Evolutionary conservation across 2,329 filamentous ascomycete species (phyloP).

Genomic region (Verruconis gallopava): DNA sequence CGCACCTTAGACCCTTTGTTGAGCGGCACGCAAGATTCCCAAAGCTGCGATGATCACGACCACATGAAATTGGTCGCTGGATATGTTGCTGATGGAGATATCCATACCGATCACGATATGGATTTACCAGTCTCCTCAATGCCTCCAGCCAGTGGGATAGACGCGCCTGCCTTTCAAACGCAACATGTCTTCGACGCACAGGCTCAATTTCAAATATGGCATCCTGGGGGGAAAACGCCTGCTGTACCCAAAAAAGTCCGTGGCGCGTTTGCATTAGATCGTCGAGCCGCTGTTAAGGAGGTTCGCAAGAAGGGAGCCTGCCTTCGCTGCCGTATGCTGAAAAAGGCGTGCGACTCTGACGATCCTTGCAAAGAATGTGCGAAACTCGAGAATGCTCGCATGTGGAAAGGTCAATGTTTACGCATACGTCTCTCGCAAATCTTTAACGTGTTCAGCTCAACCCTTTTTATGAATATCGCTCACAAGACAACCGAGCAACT

Average conservation of each 20-base stretch:
- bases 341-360: constrained; percentile 49
- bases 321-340: constrained; percentile 50
- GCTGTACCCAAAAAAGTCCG: constrained; percentile 31
- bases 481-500: constrained; percentile 38
- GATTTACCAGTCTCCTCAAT: background rate
- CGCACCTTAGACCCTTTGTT: too few species aligned
- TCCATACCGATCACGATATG: too few species aligned
- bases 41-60: too few species aligned
- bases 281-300: constrained; percentile 46
- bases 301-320: constrained; percentile 48
- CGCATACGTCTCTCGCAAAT: constrained; percentile 45
- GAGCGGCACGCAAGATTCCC: too few species aligned
- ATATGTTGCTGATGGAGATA: too few species aligned
- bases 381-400: constrained; percentile 45
- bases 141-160: too few species aligned
- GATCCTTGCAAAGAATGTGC: constrained; percentile 46
- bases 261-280: constrained; percentile 41
- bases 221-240: background rate
- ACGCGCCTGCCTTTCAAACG: background rate
- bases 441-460: constrained; percentile 43
- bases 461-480: constrained; percentile 40
- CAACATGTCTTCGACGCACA: background rate
- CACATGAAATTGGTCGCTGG: too few species aligned
- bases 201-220: background rate
- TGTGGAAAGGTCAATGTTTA: constrained; percentile 49